Evolutionary conservation across 108 stramenopile species (phyloP).

Genomic region (Seminavis robusta): DNA sequence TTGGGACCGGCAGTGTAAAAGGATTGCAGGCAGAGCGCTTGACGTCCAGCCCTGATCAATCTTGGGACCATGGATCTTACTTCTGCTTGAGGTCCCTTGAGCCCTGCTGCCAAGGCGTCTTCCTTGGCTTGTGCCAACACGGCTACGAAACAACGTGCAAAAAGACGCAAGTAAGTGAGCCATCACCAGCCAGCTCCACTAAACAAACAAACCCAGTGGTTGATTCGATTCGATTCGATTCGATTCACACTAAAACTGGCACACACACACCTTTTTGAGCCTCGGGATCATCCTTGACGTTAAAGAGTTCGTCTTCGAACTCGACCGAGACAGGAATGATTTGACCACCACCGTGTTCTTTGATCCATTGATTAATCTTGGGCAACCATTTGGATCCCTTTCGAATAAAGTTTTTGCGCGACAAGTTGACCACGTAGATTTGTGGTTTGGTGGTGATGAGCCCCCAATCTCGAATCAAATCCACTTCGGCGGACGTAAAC

Average conservation of each 20-base stretch:
- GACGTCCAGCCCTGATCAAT: slow-evolving; percentile 94
- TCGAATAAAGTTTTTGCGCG: slow-evolving; percentile 91
- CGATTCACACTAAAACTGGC: background rate
- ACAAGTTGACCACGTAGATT: slow-evolving; percentile 96
- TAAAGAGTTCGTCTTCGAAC: slow-evolving; percentile 92
- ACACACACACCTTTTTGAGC: slow-evolving; percentile 56
- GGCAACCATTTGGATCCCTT: slow-evolving; percentile 96
- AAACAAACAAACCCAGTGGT: background rate
- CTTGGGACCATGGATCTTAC: slow-evolving; percentile 91
- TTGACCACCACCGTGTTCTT: slow-evolving; percentile 94
- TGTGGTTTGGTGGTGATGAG: slow-evolving; percentile 98
- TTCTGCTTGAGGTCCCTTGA: slow-evolving; percentile 83
- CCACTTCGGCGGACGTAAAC: slow-evolving; percentile 82
- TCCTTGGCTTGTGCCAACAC: slow-evolving; percentile 79
- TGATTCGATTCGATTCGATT: background rate
- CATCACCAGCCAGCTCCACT: background rate
- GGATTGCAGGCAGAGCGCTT: slow-evolving; percentile 93
- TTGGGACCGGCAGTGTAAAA: slow-evolving; percentile 99
- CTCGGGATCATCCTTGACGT: slow-evolving; percentile 68
- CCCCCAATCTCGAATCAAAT: slow-evolving; percentile 81
- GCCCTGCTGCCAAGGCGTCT: slow-evolving; percentile 76
- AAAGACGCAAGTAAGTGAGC: slow-evolving; percentile 1
- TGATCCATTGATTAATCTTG: slow-evolving; percentile 94
- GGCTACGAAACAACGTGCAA: slow-evolving; percentile 12
- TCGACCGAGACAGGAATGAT: slow-evolving; percentile 97